These are phyloP conservation scores for Boletus barrowsii DNA, from an alignment of 768 basidiomycete species.

Conservation along the genomic window DNA sequence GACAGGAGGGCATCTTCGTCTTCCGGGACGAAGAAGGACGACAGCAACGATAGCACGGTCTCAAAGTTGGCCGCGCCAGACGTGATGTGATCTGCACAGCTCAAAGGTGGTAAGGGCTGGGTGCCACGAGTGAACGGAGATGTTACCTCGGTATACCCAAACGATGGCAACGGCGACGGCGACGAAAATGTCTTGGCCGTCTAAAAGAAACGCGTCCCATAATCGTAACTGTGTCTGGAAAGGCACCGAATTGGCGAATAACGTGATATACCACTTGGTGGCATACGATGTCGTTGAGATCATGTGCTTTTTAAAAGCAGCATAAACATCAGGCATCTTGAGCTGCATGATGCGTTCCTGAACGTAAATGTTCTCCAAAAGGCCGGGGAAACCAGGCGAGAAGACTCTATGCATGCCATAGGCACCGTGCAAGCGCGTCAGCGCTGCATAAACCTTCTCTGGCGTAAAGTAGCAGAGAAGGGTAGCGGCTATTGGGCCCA, in stretches of 20 bases:
- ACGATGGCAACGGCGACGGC: slow-evolving; percentile 84
- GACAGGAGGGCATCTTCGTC: slow-evolving; percentile 77
- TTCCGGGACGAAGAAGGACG: slow-evolving; percentile 93
- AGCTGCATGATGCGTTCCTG: slow-evolving; percentile 86
- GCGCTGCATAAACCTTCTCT: slow-evolving; percentile 78
- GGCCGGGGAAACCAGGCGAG: slow-evolving; percentile 90
- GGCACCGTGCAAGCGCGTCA: slow-evolving; percentile 85
- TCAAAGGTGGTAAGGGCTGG: slow-evolving; percentile 1
- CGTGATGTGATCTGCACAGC: slow-evolving; percentile 71
- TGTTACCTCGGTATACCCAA: slow-evolving; percentile 84
- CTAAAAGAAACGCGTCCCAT: slow-evolving; percentile 92
- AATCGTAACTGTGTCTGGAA: slow-evolving; percentile 92
- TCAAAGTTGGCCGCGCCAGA: slow-evolving; percentile 82
- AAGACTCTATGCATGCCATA: slow-evolving; percentile 89
- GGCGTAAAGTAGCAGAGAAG: slow-evolving; percentile 92
- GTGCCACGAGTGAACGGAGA: neutral
- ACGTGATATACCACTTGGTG: slow-evolving; percentile 99
- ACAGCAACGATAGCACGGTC: slow-evolving; percentile 84
- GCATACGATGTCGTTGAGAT: slow-evolving; percentile 94
- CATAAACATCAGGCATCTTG: slow-evolving; percentile 88
- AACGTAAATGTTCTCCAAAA: slow-evolving; percentile 93
- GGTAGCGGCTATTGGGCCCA: slow-evolving; percentile 96
- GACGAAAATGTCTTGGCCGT: slow-evolving; percentile 87
- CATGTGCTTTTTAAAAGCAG: slow-evolving; percentile 81
- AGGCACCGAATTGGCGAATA: slow-evolving; percentile 93